phyloP scores from a whole-genome alignment of 345 rosid species.

The Hibiscus syriacus region DNA sequence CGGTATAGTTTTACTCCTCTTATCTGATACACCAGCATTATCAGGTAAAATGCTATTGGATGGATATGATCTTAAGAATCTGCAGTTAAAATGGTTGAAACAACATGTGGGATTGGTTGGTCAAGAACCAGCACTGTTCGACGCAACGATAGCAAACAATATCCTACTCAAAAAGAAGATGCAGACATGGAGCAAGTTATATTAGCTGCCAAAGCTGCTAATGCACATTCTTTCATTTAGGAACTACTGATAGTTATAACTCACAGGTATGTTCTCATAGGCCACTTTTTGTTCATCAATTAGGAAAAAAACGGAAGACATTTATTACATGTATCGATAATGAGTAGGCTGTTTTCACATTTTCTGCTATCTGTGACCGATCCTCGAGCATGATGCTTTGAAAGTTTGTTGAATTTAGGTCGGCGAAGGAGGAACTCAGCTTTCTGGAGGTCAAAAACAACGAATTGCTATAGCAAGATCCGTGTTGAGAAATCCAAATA shows the following conservation, averaged over 20 bases:
- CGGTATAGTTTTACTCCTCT: neutral
- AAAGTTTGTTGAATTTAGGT: constrained; percentile 38
- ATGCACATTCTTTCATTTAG: constrained; percentile 66
- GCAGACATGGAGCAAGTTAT: constrained; percentile 41
- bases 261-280: constrained; percentile 45
- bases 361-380: neutral
- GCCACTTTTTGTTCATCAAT: neutral
- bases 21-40: neutral
- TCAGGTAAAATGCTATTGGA: constrained; percentile 61
- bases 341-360: neutral
- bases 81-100: constrained; percentile 69
- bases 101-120: constrained; percentile 82
- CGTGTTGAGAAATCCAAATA: constrained; percentile 66
- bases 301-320: neutral
- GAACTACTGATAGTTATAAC: constrained; percentile 48
- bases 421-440: constrained; percentile 95
- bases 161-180: constrained; percentile 55
- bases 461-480: constrained; percentile 88
- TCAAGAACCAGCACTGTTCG: constrained; percentile 87
- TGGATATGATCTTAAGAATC: constrained; percentile 49
- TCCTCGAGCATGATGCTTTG: constrained; percentile 3
- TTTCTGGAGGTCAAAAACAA: constrained; percentile 94
- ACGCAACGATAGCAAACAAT: constrained; percentile 58
- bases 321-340: neutral
- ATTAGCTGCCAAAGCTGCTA: constrained; percentile 71